Percentiles rank a stretch among this genome's conserved stretches.
Conservation (phyloP, 2,329 filamentous ascomycete genomes). For the Trichoderma simmonsii region DNA sequence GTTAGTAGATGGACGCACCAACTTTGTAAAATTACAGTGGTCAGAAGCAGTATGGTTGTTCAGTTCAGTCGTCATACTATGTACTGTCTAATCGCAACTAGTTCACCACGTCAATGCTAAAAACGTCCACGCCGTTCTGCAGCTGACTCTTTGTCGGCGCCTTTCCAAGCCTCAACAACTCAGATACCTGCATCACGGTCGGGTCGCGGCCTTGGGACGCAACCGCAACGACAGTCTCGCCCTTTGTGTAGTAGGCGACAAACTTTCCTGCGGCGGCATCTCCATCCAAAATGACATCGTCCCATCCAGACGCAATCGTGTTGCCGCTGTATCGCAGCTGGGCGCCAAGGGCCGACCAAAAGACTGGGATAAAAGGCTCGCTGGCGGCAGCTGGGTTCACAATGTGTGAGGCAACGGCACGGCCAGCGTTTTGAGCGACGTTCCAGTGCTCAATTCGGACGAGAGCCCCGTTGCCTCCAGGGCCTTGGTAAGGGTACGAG, state of each 20-base stretch:
- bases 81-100: background rate
- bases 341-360: constrained; percentile 90
- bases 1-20: no score
- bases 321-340: constrained; percentile 95
- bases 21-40: background rate
- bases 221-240: constrained; percentile 83
- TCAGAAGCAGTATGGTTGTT: background rate
- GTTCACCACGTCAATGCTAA: constrained; percentile 6
- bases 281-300: constrained; percentile 79
- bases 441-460: constrained; percentile 98
- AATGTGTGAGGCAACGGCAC: constrained; percentile 75
- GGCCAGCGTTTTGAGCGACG: constrained; percentile 90
- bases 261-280: constrained; percentile 76
- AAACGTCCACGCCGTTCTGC: constrained; percentile 53
- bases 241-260: constrained; percentile 83
- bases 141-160: constrained; percentile 84
- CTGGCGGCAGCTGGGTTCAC: constrained; percentile 56
- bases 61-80: background rate
- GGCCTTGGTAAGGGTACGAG: constrained; percentile 89
- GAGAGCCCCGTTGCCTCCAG: constrained; percentile 69
- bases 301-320: constrained; percentile 67
- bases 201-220: constrained; percentile 90
- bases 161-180: constrained; percentile 76
- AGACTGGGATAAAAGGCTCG: constrained; percentile 83
- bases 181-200: constrained; percentile 74